Percentiles rank a stretch among this genome's conserved stretches.
Evolutionary conservation across 805 yeast genomes (phyloP).

Genomic region (Lachancea thermotolerans): DNA sequence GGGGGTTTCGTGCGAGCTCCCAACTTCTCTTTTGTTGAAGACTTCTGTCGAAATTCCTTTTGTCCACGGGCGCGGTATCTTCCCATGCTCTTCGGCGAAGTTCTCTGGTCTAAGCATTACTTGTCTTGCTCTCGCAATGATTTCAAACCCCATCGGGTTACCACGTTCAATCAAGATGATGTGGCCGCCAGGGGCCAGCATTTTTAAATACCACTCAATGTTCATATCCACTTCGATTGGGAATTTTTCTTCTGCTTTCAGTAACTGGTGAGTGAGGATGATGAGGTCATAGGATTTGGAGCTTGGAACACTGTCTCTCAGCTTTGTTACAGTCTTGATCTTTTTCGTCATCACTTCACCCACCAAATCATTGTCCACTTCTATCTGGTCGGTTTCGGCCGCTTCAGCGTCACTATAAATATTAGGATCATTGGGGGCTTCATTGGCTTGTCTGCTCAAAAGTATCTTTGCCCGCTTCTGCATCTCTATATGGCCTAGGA

Average conservation of each 20-base stretch:
- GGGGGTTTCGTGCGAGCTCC: slow-evolving; percentile 12
- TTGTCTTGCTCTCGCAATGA: slow-evolving; percentile 85
- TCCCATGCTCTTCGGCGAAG: slow-evolving; percentile 45
- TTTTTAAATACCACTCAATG: slow-evolving; percentile 48
- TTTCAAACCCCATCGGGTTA: slow-evolving; percentile 81
- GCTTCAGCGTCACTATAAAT: slow-evolving; percentile 7
- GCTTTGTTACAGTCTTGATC: slow-evolving; percentile 47
- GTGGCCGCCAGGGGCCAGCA: slow-evolving; percentile 73
- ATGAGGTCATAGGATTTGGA: slow-evolving; percentile 65
- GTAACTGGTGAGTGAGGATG: slow-evolving; percentile 72
- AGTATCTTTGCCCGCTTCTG: slow-evolving; percentile 70
- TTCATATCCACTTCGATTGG: slow-evolving; percentile 70
- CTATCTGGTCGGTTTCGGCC: slow-evolving; percentile 18
- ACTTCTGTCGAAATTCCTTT: slow-evolving; percentile 36
- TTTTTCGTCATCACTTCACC: slow-evolving; percentile 53
- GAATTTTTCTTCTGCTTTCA: slow-evolving; percentile 51
- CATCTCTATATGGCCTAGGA: slow-evolving; percentile 70
- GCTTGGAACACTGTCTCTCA: slow-evolving; percentile 48
- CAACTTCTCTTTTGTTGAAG: no score
- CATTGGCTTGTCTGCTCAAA: slow-evolving; percentile 61
- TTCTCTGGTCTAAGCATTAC: slow-evolving; percentile 81
- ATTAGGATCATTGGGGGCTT: slow-evolving; percentile 23
- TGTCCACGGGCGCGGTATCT: slow-evolving; percentile 64
- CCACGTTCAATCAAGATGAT: slow-evolving; percentile 82
- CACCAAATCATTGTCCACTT: slow-evolving; percentile 32